Conservation (phyloP, 164 flowering plant genomes). For the Euptelea pleiosperma region DNA sequence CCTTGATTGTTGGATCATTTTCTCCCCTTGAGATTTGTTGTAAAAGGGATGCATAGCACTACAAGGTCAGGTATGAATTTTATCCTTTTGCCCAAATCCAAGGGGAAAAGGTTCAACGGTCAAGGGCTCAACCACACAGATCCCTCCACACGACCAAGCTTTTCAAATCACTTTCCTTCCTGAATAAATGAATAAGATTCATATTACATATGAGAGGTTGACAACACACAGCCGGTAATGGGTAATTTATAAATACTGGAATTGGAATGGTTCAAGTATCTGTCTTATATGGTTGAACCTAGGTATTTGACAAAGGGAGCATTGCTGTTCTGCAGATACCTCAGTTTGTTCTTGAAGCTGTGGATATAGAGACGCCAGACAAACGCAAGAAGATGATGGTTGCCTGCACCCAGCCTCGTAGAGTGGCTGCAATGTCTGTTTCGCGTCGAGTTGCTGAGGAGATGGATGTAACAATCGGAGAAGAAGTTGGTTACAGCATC, state of each 20-base stretch:
- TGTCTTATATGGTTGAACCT: background rate
- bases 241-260: background rate
- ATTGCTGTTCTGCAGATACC: conserved; percentile 57
- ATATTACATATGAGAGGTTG: too few species aligned
- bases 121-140: too few species aligned
- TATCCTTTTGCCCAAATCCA: too few species aligned
- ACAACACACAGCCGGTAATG: too few species aligned
- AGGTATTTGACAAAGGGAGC: background rate
- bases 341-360: conserved; percentile 78
- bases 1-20: too few species aligned
- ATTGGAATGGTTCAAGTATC: background rate
- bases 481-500: conserved; percentile 93
- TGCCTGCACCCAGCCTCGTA: conserved; percentile 90
- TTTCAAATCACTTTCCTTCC: too few species aligned
- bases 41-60: too few species aligned
- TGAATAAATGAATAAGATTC: too few species aligned
- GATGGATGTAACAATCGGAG: conserved; percentile 89
- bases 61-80: too few species aligned
- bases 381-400: conserved; percentile 68
- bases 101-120: too few species aligned
- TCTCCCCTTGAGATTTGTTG: too few species aligned
- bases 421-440: conserved; percentile 98
- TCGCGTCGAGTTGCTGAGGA: conserved; percentile 93
- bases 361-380: conserved; percentile 48
- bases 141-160: too few species aligned